Evolutionary conservation across 2,329 filamentous ascomycete genomes (phyloP).

Genomic region (Aspergillus quadricinctus): DNA sequence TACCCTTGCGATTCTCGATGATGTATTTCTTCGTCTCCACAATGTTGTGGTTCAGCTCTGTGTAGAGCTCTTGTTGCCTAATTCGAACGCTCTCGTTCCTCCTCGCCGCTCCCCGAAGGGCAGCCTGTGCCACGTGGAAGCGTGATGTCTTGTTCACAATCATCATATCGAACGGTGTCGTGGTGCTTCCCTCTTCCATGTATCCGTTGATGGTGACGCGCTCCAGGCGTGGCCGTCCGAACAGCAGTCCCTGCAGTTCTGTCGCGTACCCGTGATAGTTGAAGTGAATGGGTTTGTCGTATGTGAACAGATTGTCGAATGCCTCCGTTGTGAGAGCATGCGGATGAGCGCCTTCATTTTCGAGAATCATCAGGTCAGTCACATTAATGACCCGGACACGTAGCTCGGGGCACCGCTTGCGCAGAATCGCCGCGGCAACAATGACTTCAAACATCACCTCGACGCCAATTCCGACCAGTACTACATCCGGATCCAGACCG

Average conservation of each 20-base stretch:
- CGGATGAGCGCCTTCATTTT: constrained; percentile 53
- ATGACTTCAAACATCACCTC: constrained; percentile 64
- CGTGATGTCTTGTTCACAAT: constrained; percentile 57
- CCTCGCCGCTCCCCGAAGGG: constrained; percentile 47
- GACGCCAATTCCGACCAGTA: constrained; percentile 61
- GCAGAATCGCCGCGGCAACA: constrained; percentile 55
- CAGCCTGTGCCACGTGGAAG: constrained; percentile 56
- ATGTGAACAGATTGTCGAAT: constrained; percentile 56
- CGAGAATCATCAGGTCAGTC: constrained; percentile 62
- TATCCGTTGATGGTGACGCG: constrained; percentile 57
- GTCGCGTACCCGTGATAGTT: constrained; percentile 64
- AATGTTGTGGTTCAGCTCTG: constrained; percentile 48
- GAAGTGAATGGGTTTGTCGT: constrained; percentile 54
- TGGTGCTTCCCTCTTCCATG: constrained; percentile 62
- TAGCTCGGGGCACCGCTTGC: constrained; percentile 47
- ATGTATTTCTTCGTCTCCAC: constrained; percentile 52
- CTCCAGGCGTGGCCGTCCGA: constrained; percentile 51
- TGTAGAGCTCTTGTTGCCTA: constrained; percentile 43
- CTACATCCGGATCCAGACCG: constrained; percentile 57
- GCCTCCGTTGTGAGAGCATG: constrained; percentile 51
- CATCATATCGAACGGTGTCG: constrained; percentile 68
- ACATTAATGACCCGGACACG: constrained; percentile 62
- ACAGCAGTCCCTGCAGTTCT: constrained; percentile 59
- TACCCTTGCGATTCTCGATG: constrained; percentile 49
- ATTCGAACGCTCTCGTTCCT: constrained; percentile 47